Evolutionary conservation across 768 basidiomycete species (phyloP), one percentile per base, ranked within the genome.

Genomic region (Termitomyces sp.): DNA sequence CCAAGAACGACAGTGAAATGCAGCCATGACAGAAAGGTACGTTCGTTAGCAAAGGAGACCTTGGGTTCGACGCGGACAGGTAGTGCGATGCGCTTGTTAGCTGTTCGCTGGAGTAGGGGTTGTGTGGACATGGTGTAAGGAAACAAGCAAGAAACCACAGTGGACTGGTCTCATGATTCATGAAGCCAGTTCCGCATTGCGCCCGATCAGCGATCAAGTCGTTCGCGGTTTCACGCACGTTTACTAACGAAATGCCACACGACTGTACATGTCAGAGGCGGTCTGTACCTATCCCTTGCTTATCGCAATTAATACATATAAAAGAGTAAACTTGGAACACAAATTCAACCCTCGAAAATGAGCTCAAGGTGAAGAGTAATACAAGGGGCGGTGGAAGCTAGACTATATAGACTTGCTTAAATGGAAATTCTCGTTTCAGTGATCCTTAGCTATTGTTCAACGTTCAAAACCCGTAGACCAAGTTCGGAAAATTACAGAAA

Each of bases 1-100:
- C 96, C 95, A 8, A 99, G 86, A 59, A 99, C 93, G 74, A 98
- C 94, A 43, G 95, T 95, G 72, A 97, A 98, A 74, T 97, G 95
- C 51, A 98, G 83, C 97, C 96, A 98, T 82, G 95, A 95, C 48
- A 99, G 81, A 76, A 98, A 98, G 0, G 97, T 95, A 57, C 92
- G 85, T 73, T 95, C 93, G 72, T 95, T 95, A 46, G 93, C 93
- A 66, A 95, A 96, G 50, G 93, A 93, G 61, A 96, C 93, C 67
- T 96, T 96, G 35, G 93, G 93, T 73, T 96, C 93, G 55, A 94
- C 91, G 64, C 94, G 85, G 65, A 99, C 85, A 41, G 97, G 96
- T 48, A 99, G 88, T 13, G 97, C 95, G 64, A 98, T 99, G 63
- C 97, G 91, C 77, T 98, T 98, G 59, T 84, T 81, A 0, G 93